phyloP scores from a whole-genome alignment of 2,329 filamentous ascomycete species.

The Phaeosphaeriaceae sp. region DNA sequence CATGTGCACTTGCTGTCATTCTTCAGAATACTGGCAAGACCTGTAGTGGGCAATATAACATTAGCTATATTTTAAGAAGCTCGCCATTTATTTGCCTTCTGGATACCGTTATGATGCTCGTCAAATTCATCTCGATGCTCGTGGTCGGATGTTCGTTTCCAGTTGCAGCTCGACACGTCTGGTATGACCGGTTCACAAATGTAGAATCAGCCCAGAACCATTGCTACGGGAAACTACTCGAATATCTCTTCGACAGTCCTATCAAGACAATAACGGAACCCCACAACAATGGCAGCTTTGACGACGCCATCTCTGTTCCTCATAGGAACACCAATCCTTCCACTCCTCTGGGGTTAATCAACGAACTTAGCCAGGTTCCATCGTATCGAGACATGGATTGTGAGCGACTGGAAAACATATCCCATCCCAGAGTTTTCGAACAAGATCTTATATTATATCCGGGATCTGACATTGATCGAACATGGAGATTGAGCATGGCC shows the following conservation, averaged over 20 bases:
- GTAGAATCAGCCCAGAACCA: background rate
- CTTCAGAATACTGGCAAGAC: slow-evolving; percentile 4
- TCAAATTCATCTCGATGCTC: background rate
- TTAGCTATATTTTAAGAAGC: slow-evolving; percentile 3
- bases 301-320: too few relatives aligned
- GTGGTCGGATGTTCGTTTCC: background rate
- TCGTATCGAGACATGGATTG: background rate
- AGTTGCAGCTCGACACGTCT: slow-evolving; percentile 5
- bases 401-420: background rate
- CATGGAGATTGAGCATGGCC: slow-evolving; percentile 1
- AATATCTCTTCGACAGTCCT: background rate
- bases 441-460: background rate
- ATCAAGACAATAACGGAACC: background rate
- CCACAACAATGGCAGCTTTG: too few relatives aligned
- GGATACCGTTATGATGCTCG: slow-evolving; percentile 4
- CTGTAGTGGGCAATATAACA: background rate
- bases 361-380: background rate
- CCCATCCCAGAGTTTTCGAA: background rate
- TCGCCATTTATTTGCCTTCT: slow-evolving; percentile 4
- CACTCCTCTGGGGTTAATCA: too few relatives aligned
- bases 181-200: slow-evolving; percentile 5
- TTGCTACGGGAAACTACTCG: background rate
- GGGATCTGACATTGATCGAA: slow-evolving; percentile 1
- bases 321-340: too few relatives aligned
- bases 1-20: slow-evolving; percentile 4